phyloP scores from a whole-genome alignment of 305 asterid species.

The Fraxinus dipetala region DNA sequence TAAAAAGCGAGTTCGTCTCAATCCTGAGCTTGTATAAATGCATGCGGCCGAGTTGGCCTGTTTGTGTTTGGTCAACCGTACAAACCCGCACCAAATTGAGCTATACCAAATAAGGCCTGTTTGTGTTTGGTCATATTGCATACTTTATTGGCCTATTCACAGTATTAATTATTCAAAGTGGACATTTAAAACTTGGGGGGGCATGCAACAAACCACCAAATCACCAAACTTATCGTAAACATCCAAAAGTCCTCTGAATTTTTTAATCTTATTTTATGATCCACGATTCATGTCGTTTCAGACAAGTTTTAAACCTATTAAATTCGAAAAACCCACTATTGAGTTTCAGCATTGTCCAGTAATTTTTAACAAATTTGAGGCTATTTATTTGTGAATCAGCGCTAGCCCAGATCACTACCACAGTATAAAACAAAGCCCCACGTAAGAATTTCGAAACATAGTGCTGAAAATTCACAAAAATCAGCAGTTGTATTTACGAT shows the following conservation, averaged over 20 bases:
- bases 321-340: neutral
- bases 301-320: neutral
- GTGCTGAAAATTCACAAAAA: neutral
- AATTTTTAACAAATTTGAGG: neutral
- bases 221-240: neutral
- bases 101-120: neutral
- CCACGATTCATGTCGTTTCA: neutral
- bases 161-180: neutral
- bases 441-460: neutral
- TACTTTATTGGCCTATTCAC: neutral
- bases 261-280: neutral
- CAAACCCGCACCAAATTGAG: neutral
- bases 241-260: neutral
- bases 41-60: neutral
- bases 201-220: neutral
- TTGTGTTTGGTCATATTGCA: neutral
- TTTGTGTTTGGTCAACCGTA: neutral
- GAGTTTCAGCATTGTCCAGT: neutral
- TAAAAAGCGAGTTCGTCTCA: neutral
- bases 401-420: neutral
- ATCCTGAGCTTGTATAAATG: neutral
- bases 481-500: conserved; percentile 19
- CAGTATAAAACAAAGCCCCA: neutral
- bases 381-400: neutral
- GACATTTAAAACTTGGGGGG: neutral